Evolutionary conservation across 106 monocot species (phyloP).

Genomic region (Posidonia australis): DNA sequence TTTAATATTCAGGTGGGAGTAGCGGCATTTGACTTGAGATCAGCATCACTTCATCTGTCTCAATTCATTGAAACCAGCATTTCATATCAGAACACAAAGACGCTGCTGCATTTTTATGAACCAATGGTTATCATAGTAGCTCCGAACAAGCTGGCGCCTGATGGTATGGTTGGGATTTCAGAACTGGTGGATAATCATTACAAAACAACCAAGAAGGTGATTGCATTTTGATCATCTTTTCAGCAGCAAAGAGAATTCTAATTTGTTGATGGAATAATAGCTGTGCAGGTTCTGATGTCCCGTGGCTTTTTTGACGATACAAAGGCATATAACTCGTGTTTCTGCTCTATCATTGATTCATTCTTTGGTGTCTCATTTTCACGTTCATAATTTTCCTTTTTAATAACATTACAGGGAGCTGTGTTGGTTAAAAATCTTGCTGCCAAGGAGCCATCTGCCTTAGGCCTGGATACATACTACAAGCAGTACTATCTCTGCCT

Average conservation of each 20-base stretch:
- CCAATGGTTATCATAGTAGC: slow-evolving; percentile 80
- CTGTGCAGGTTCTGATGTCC: slow-evolving; percentile 55
- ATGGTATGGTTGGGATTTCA: slow-evolving; percentile 89
- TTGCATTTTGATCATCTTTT: not conserved
- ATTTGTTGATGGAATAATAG: not conserved
- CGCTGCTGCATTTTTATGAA: slow-evolving; percentile 86
- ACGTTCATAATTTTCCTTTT: not conserved
- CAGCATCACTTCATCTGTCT: slow-evolving; percentile 89
- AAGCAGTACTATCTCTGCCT: slow-evolving; percentile 99
- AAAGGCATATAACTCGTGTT: slow-evolving; percentile 29
- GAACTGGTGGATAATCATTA: slow-evolving; percentile 81
- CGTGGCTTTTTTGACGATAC: slow-evolving; percentile 95
- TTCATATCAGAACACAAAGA: slow-evolving; percentile 96
- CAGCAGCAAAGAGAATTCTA: not conserved
- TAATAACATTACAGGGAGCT: slow-evolving; percentile 49
- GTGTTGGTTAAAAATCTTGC: slow-evolving; percentile 69
- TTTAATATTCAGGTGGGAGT: slow-evolving; percentile 61
- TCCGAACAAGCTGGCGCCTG: slow-evolving; percentile 70
- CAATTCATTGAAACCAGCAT: slow-evolving; percentile 98
- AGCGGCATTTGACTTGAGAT: slow-evolving; percentile 95
- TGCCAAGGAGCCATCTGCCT: slow-evolving; percentile 81
- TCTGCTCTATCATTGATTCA: not conserved
- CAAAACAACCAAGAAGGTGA: slow-evolving; percentile 65
- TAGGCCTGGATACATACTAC: slow-evolving; percentile 82
- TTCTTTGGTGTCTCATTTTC: not conserved